A percentile compares a stretch with the other conserved stretches of the same genome.
phyloP scores from a whole-genome alignment of 2,329 filamentous ascomycete genomes.

The Monilinia fructicola region DNA sequence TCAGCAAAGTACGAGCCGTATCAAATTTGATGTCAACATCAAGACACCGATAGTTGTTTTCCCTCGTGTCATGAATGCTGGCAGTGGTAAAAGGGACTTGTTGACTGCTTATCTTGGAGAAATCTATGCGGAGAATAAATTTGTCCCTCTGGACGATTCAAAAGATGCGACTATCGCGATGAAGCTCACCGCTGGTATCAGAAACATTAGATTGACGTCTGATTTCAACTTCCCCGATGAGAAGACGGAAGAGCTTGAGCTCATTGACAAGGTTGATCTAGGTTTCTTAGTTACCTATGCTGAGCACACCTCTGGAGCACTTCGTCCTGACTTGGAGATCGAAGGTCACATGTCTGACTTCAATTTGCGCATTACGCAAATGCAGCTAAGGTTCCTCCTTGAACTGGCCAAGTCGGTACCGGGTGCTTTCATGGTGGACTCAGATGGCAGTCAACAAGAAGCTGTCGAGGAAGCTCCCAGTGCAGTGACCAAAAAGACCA shows the following conservation, averaged over 20 bases:
- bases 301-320: slow-evolving; percentile 73
- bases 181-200: slow-evolving; percentile 85
- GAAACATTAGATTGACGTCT: slow-evolving; percentile 88
- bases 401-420: slow-evolving; percentile 87
- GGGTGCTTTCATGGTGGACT: slow-evolving; percentile 75
- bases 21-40: slow-evolving; percentile 91
- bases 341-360: slow-evolving; percentile 91
- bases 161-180: slow-evolving; percentile 74
- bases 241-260: slow-evolving; percentile 79
- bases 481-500: slow-evolving; percentile 39
- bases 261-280: slow-evolving; percentile 96
- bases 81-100: slow-evolving; percentile 71
- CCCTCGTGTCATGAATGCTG: slow-evolving; percentile 71
- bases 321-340: slow-evolving; percentile 88
- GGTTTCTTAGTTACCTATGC: slow-evolving; percentile 90
- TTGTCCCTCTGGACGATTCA: slow-evolving; percentile 78
- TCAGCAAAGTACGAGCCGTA: slow-evolving; percentile 83
- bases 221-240: slow-evolving; percentile 77
- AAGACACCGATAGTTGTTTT: slow-evolving; percentile 97
- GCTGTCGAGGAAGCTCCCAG: slow-evolving; percentile 71
- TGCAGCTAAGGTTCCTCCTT: slow-evolving; percentile 84
- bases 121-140: slow-evolving; percentile 94
- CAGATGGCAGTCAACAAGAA: slow-evolving; percentile 69
- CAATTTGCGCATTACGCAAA: slow-evolving; percentile 84
- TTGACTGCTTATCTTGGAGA: slow-evolving; percentile 94